A percentile compares a stretch with the other conserved stretches of the same genome.
Conservation (phyloP, 352 stramenopile species). For the Phytophthora syringae region DNA sequence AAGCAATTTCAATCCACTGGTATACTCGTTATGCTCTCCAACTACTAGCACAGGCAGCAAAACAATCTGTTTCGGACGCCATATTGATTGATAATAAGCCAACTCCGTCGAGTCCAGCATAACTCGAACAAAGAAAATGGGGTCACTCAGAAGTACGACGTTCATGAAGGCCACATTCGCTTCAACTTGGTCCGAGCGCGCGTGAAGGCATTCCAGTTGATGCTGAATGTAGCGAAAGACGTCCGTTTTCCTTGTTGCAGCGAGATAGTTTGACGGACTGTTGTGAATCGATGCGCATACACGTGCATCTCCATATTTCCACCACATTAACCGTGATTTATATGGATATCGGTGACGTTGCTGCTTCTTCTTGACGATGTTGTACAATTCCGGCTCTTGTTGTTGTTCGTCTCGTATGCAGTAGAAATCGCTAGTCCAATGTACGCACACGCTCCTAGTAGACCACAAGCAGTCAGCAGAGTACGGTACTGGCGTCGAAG, state of each 20-base stretch:
- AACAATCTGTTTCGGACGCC: conserved; percentile 22
- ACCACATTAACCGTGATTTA: too few relatives aligned
- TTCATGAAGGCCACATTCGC: conserved; percentile 49
- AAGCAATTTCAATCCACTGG: conserved; percentile 20
- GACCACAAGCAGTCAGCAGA: conserved; percentile 42
- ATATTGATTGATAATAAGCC: conserved; percentile 33
- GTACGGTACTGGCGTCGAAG: conserved; percentile 37
- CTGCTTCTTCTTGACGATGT: conserved; percentile 5
- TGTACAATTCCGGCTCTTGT: background rate
- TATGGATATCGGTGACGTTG: background rate
- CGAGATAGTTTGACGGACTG: too few relatives aligned
- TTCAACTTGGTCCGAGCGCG: conserved; percentile 27
- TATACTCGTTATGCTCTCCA: conserved; percentile 31
- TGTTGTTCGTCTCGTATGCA: conserved; percentile 31
- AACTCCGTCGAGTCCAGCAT: conserved; percentile 26
- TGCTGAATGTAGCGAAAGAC: conserved; percentile 28
- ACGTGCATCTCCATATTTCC: too few relatives aligned
- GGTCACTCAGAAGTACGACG: conserved; percentile 48
- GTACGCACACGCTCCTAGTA: conserved; percentile 33
- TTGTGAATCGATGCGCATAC: too few relatives aligned
- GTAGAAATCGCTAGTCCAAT: conserved; percentile 46
- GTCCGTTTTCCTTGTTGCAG: conserved; percentile 5
- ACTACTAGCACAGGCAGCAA: conserved; percentile 27
- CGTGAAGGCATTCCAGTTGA: conserved; percentile 34
- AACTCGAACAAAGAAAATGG: too few relatives aligned